Evolutionary conservation across 306 rosid genomes (phyloP), one percentile per base, ranked within the genome.

Genomic region (Pueraria montana): DNA sequence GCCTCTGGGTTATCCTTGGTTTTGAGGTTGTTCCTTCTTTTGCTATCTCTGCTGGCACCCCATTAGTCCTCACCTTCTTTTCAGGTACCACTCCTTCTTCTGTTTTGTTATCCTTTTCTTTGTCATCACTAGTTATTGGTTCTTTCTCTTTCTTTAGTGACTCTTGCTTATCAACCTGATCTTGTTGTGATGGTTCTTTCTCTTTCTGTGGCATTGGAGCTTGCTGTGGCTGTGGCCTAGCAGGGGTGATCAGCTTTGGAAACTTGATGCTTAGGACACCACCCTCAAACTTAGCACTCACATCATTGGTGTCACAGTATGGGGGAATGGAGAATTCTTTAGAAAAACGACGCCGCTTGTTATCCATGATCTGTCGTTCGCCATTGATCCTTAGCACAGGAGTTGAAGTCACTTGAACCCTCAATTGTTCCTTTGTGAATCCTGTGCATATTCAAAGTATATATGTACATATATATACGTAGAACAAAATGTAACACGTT

Each of bases 281-380:
- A 24, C 40, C 81, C 20, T 90, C 93, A 78, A 86, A 90, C n/a
- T 81, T 93, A 3, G 97, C 97, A 21, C 58, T 17, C 77, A 92
- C 85, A 2, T 68, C 70, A 6, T 77, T 40, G 38, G 69, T n/a
- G 79, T 88, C 84, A 43, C 89, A 86, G 68, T 89, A 69, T 59
- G 84, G 5, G 30, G 91, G 77, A 67, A 95, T 36, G 1, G 86
- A 17, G 45, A 91, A 83, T 68, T 95, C 97, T 63, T 74, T 91
- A 2, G 12, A 3, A 64, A 91, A 92, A 42, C 92, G 92, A 53
- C 88, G 92, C 92, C 89, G 67, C 68, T 20, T 79, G 56, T 84
- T 86, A 20, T 13, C 82, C 1, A 24, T 9, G 1, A 82, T 32
- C n/a, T 34, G 64, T 17, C 90, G 69, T 76, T 91, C 88, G 6